These are phyloP conservation scores for Forsythia viridissima DNA, from an alignment of 257 asterid genomes.

Conservation along the genomic window DNA sequence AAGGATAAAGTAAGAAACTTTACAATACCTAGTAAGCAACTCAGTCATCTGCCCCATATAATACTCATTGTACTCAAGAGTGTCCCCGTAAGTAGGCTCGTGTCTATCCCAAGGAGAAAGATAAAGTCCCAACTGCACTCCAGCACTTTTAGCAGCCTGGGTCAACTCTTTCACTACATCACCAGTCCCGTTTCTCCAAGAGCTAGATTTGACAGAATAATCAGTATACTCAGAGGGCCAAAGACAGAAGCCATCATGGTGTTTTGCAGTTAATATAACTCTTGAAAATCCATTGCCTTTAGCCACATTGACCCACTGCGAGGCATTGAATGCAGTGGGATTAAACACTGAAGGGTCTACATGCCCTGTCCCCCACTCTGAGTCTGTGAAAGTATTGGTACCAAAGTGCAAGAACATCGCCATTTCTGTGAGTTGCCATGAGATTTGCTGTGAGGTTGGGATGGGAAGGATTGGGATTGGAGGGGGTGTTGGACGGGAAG, in stretches of 20 bases:
- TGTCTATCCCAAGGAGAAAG: conserved; percentile 99
- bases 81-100: conserved; percentile 72
- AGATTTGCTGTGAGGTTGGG: conserved; percentile 70
- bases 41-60: conserved; percentile 97
- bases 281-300: conserved; percentile 68
- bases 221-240: conserved; percentile 93
- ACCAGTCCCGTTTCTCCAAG: conserved; percentile 85
- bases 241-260: conserved; percentile 95
- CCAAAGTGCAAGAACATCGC: conserved; percentile 91
- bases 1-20: conserved; percentile 10
- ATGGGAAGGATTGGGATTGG: conserved; percentile 87
- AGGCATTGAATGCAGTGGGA: conserved; percentile 66
- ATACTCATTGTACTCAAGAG: conserved; percentile 76
- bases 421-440: conserved; percentile 95
- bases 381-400: conserved; percentile 76
- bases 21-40: conserved; percentile 69
- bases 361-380: conserved; percentile 94
- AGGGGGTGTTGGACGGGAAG: conserved; percentile 54
- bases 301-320: conserved; percentile 88
- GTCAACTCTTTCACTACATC: conserved; percentile 76
- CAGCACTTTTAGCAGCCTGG: conserved; percentile 61
- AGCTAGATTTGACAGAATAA: conserved; percentile 79
- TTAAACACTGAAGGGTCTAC: conserved; percentile 72
- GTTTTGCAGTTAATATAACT: conserved; percentile 77
- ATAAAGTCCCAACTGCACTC: conserved; percentile 81